Conservation (phyloP, 768 basidiomycete species). For the Hygrophorus pudorinus region DNA sequence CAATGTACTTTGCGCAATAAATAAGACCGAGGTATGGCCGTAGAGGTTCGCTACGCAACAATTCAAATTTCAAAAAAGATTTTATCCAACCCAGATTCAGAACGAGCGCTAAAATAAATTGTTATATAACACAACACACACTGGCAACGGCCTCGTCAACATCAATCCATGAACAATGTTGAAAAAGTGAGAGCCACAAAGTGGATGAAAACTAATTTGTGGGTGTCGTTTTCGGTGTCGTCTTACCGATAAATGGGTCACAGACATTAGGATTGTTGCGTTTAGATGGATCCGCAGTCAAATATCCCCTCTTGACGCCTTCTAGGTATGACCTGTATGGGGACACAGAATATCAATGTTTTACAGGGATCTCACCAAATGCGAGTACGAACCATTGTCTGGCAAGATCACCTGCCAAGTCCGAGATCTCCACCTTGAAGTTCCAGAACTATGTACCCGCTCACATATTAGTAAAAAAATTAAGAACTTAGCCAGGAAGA, state of each 20-base stretch:
- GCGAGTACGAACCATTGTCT: slow-evolving; percentile 50
- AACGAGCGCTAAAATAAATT: too few species aligned
- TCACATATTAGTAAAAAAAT: not conserved
- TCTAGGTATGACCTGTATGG: slow-evolving; percentile 60
- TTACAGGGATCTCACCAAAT: not conserved
- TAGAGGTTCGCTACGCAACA: too few species aligned
- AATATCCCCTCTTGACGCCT: slow-evolving; percentile 45
- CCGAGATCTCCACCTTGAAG: slow-evolving; percentile 60
- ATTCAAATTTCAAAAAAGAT: too few species aligned
- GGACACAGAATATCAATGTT: not conserved
- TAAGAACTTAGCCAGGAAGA: not conserved
- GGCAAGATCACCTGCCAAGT: slow-evolving; percentile 36
- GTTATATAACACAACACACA: too few species aligned
- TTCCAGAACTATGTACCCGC: slow-evolving; percentile 46
- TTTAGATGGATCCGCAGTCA: slow-evolving; percentile 52
- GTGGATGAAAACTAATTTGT: too few species aligned
- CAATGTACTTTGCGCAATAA: too few species aligned
- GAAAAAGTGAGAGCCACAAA: too few species aligned
- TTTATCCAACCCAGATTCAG: too few species aligned
- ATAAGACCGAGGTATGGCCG: too few species aligned
- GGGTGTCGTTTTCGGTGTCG: too few species aligned
- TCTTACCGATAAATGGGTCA: slow-evolving; percentile 28
- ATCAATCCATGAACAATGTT: too few species aligned
- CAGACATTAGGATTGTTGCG: slow-evolving; percentile 56
- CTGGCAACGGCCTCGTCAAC: too few species aligned